Base-by-base conservation (phyloP, 1,284 basidiomycete genomes). In the Pisolithus thermaeus region DNA sequence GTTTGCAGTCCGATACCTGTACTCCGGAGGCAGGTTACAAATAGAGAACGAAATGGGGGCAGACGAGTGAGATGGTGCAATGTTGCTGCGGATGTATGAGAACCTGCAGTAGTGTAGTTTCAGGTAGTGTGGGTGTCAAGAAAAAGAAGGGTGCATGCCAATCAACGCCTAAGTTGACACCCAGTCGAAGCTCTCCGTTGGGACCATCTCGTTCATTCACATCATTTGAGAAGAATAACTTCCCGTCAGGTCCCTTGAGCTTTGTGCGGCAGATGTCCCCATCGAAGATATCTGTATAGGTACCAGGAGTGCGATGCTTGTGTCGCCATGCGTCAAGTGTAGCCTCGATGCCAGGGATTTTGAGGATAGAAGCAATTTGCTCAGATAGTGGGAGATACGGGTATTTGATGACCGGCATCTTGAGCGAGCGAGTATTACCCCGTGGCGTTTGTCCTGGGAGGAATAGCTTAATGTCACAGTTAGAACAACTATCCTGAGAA, bases 11-110 rank as follows among this genome's bases (percentile, higher is more conserved):
- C 37, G 14, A 38, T 38, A 38, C 37, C 37, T 38, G 37, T 38
- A 38, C 37, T 38, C 37, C 7, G 37, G 37, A 6, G 37, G 37
- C 4, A 38, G 37, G 16, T 38, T 38, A 28, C 60, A 58, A 7
- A 71, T 59, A 18, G 52, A 61, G 43, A 67, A 67, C 0, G 67
- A 71, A 37, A 65, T 63, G 4, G 63, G 65, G 42, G 66, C 63
- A 1, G 68, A 69, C 0, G 65, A 61, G 54, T 72, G 67, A 2
- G 68, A 70, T 3, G 61, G 61, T 0, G 69, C 52, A 16, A 69
- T 68, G 12, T 61, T 55, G 32, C 64, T 66, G 0, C 61, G 59
- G 3, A 66, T 51, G 43, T 69, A 70, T 3, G 66, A 71, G 50
- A 73, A 70, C 50, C 50, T 52, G n/a, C 14, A 16, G 28, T n/a